Percentiles rank a stretch among this genome's conserved stretches.
Conservation (phyloP, 768 basidiomycete genomes). For the Sutorius australiensis region DNA sequence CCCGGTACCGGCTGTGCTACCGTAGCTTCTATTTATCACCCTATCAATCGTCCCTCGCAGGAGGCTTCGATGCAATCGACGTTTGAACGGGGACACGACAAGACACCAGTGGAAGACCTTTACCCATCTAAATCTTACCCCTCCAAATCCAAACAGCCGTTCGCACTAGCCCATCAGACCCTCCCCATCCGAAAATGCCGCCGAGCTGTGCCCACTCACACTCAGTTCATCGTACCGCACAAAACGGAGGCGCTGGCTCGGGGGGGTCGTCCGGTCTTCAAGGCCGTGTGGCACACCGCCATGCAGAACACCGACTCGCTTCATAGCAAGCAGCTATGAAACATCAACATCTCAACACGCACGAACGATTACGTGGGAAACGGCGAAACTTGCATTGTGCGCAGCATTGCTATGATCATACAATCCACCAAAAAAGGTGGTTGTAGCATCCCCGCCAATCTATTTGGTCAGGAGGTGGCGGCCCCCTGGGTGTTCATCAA, state of each 20-base stretch:
- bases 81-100: too few species aligned
- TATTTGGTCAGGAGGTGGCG: slow-evolving; percentile 77
- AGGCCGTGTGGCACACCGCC: slow-evolving; percentile 51
- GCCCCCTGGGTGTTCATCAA: slow-evolving; percentile 91
- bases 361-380: neutral
- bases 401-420: slow-evolving; percentile 89
- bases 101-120: slow-evolving; percentile 1
- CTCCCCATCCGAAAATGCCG: slow-evolving; percentile 57
- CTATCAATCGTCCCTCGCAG: too few species aligned
- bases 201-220: slow-evolving; percentile 48
- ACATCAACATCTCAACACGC: neutral
- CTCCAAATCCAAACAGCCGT: neutral
- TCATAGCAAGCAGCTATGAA: slow-evolving; percentile 40
- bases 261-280: slow-evolving; percentile 65
- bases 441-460: slow-evolving; percentile 88
- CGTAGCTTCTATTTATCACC: neutral
- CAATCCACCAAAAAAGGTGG: slow-evolving; percentile 91
- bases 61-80: neutral
- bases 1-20: too few species aligned
- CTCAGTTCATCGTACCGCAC: slow-evolving; percentile 56
- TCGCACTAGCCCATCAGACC: slow-evolving; percentile 38
- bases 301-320: slow-evolving; percentile 52
- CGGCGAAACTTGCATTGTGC: slow-evolving; percentile 57
- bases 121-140: neutral
- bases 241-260: slow-evolving; percentile 68